A percentile compares a stretch with the other conserved stretches of the same genome.
Evolutionary conservation across 2,329 filamentous ascomycete genomes (phyloP).

Genomic region (Leptographium wingfieldii): DNA sequence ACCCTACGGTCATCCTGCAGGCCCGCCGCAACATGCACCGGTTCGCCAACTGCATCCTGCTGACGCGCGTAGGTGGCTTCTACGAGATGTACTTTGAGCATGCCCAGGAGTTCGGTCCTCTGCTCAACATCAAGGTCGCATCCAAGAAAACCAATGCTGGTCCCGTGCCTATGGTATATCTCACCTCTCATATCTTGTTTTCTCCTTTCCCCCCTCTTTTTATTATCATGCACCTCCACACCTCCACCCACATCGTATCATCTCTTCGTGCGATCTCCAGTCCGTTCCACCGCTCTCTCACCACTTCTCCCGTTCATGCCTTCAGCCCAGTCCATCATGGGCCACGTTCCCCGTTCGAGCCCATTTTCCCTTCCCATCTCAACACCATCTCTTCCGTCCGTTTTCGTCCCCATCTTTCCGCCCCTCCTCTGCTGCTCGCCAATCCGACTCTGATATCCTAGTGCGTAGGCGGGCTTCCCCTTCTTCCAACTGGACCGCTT

Average conservation of each 20-base stretch:
- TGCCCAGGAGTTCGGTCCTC: conserved; percentile 74
- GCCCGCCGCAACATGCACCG: conserved; percentile 80
- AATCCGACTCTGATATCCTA: neutral
- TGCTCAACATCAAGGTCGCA: conserved; percentile 78
- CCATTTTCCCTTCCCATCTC: neutral
- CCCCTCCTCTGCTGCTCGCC: neutral
- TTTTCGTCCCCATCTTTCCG: too few species aligned
- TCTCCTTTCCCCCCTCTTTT: neutral
- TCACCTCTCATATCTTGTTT: neutral
- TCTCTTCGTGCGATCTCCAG: neutral
- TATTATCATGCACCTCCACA: neutral
- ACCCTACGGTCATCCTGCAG: conserved; percentile 82
- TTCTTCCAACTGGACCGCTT: conserved; percentile 87
- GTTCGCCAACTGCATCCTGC: conserved; percentile 78
- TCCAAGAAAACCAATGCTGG: conserved; percentile 68
- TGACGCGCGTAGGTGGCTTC: conserved; percentile 89
- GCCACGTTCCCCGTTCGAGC: neutral
- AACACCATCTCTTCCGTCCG: neutral
- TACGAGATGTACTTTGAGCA: conserved; percentile 98
- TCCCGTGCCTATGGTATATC: conserved; percentile 66
- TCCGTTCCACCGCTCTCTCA: neutral
- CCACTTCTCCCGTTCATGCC: neutral
- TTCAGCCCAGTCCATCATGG: neutral
- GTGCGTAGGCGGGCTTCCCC: conserved; percentile 64
- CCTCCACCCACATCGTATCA: neutral